Base-by-base conservation (phyloP, 441 rosid genomes). In the Jatropha multifida region DNA sequence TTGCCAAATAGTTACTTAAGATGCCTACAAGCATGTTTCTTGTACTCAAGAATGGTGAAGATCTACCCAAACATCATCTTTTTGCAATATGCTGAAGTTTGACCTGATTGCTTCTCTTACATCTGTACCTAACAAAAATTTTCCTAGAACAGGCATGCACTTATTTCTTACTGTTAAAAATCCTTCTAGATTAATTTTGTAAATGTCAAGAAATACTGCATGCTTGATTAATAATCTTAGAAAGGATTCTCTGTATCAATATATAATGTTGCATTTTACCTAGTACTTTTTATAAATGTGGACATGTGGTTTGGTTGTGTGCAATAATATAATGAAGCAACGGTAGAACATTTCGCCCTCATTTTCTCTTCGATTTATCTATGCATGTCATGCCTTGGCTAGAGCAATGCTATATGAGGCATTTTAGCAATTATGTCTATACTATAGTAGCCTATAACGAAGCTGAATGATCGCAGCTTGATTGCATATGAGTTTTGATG, bases 191-290 rank as follows among this genome's bases (percentile, higher is more conserved):
- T 65, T 20, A 40, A n/a, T 12, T 18, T 37, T 49, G 12, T 51
- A 38, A 73, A 18, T 65, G 20, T 20, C 37, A 40, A 41, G 54
- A 71, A 23, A 14, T 26, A 7, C 40, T 51, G 63, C 51, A 55
- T 69, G 60, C 15, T 56, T 59, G 32, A 26, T 20, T 37, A 71
- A 71, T 26, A 26, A 14, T 71, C 8, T 41, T 59, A 59, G 66
- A 41, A 59, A 71, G 10, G 4, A 6, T 46, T 23, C 3, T 23
- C 27, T 66, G 3, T 5, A 44, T 11, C 3, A 13, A 44, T n/a
- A 23, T 20, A 11, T 46, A 23, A 67, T 13, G 46, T 46, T 67
- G 18, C 55, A 12, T 67, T 23, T 12, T 68, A 41, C 13, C 12
- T 14, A 12, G 26, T 23, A 20, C 41, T 14, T 23, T 10, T 0